Evolutionary conservation across 495 filamentous ascomycete species (phyloP).

Genomic region (Ascodesmis nigricans): DNA sequence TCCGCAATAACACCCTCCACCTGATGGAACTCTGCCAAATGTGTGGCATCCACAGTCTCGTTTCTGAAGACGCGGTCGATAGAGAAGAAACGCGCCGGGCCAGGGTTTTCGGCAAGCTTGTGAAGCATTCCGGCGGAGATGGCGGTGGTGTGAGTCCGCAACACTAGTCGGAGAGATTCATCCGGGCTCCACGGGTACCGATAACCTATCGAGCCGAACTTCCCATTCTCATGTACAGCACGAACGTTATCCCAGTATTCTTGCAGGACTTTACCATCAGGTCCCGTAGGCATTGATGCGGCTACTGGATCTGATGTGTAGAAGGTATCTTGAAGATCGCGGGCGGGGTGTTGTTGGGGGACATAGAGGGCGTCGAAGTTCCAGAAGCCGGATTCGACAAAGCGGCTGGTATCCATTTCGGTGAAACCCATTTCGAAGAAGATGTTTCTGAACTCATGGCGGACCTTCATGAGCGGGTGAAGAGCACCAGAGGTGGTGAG

Average conservation of each 20-base stretch:
- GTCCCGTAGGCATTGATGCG: conserved; percentile 44
- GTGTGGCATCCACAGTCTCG: conserved; percentile 88
- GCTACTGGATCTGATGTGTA: conserved; percentile 73
- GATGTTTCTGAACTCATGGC: conserved; percentile 80
- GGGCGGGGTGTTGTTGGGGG: conserved; percentile 89
- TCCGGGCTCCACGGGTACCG: conserved; percentile 77
- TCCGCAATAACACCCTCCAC: conserved; percentile 97
- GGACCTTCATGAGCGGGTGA: conserved; percentile 87
- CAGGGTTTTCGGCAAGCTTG: conserved; percentile 58
- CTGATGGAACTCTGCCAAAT: conserved; percentile 96
- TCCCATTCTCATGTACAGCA: conserved; percentile 61
- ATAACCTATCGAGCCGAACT: conserved; percentile 86
- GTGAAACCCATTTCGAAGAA: conserved; percentile 88
- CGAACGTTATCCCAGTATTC: conserved; percentile 75
- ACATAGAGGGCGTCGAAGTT: conserved; percentile 97
- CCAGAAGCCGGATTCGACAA: conserved; percentile 94
- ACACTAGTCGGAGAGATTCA: conserved; percentile 72
- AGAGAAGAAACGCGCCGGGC: conserved; percentile 80
- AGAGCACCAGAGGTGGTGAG: conserved; percentile 60
- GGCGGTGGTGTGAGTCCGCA: conserved; percentile 90
- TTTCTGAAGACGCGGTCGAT: conserved; percentile 95
- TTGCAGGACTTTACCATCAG: conserved; percentile 56
- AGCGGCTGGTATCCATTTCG: conserved; percentile 63
- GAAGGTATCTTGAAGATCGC: conserved; percentile 93
- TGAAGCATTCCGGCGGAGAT: conserved; percentile 72